Evolutionary conservation across 2,329 filamentous ascomycete genomes (phyloP), one percentile per base, ranked within the genome.

Genomic region (Scopulariopsis brevicaulis): DNA sequence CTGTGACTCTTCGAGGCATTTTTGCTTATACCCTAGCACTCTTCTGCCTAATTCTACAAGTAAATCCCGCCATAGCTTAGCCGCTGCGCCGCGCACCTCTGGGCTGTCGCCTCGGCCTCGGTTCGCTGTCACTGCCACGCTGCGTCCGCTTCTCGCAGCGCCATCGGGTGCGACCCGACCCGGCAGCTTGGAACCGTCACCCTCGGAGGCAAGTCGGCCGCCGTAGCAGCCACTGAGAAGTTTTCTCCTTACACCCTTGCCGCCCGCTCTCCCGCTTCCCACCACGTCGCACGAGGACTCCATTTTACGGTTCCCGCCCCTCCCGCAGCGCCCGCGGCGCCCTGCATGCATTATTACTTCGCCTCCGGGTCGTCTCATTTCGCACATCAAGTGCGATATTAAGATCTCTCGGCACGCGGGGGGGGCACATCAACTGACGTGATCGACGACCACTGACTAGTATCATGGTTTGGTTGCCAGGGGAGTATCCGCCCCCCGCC

Each of bases 111-210:
- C 40, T n/a, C 18, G 40, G 40, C 40, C 18, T 46, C 40, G 40
- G 14, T 14, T 46, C 15, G 40, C 40, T n/a, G 40, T 46, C 40
- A 46, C 40, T 46, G 40, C 40, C 40, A 46, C 40, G n/a, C 40
- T n/a, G 18, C 18, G 15, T 46, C 15, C n/a, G 15, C 40, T 46
- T 32, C 28, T 32, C 28, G 28, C 28, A 32, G 28, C 28, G 28
- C 28, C 15, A 46, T 7, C 8, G 40, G 40, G 15, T 14, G 40
- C 28, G 43, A 32, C 46, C 37, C 6, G 48, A 53, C 55, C 55
- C 55, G 46, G 50, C 48, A 35, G 48, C 40, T 40, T 40, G 55
- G 55, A 22, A 37, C 55, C 22, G 48, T 57, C 48, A 53, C 46
- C 55, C 22, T 40, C 48, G 55, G 55, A 10, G 15, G 40, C 55